Conservation (phyloP, 1,139 yeast species). For the Lodderomyces jiufengensis region DNA sequence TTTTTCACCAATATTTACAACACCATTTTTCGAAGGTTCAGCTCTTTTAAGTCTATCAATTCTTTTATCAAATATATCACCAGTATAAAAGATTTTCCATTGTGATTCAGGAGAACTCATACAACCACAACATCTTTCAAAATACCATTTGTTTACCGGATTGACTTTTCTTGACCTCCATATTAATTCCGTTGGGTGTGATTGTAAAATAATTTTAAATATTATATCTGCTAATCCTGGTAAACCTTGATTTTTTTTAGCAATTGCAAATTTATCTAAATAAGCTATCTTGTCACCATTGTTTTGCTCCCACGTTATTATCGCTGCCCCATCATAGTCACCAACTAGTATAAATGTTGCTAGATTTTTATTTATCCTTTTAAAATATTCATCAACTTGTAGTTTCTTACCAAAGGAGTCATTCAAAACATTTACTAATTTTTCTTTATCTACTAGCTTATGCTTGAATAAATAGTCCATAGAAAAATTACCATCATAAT, state of each 20-base stretch:
- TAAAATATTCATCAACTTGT: slow-evolving; percentile 61
- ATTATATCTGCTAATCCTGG: slow-evolving; percentile 92
- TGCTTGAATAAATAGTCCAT: slow-evolving; percentile 42
- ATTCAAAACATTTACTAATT: slow-evolving; percentile 61
- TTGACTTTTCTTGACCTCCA: slow-evolving; percentile 87
- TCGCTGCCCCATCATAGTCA: slow-evolving; percentile 93
- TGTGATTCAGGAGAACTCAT: slow-evolving; percentile 48
- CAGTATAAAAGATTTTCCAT: slow-evolving; percentile 73
- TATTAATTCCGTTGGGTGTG: slow-evolving; percentile 69
- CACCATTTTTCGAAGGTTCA: slow-evolving; percentile 12
- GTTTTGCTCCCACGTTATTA: slow-evolving; percentile 68
- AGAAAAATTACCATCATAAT: slow-evolving; percentile 27
- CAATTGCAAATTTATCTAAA: slow-evolving; percentile 89
- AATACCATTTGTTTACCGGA: slow-evolving; percentile 97
- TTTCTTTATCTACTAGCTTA: slow-evolving; percentile 51
- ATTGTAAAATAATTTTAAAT: slow-evolving; percentile 70
- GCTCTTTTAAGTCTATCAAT: slow-evolving; percentile 23
- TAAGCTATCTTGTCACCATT: slow-evolving; percentile 48
- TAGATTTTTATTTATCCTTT: slow-evolving; percentile 59
- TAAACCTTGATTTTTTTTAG: slow-evolving; percentile 78
- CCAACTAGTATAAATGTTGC: slow-evolving; percentile 85
- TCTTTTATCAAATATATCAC: slow-evolving; percentile 42
- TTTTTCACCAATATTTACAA: slow-evolving; percentile 28
- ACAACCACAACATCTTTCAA: slow-evolving; percentile 82
- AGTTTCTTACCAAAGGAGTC: slow-evolving; percentile 74